Evolutionary conservation across 192 early-diverging fungal species (phyloP).

Genomic region (Coemansia sp.): DNA sequence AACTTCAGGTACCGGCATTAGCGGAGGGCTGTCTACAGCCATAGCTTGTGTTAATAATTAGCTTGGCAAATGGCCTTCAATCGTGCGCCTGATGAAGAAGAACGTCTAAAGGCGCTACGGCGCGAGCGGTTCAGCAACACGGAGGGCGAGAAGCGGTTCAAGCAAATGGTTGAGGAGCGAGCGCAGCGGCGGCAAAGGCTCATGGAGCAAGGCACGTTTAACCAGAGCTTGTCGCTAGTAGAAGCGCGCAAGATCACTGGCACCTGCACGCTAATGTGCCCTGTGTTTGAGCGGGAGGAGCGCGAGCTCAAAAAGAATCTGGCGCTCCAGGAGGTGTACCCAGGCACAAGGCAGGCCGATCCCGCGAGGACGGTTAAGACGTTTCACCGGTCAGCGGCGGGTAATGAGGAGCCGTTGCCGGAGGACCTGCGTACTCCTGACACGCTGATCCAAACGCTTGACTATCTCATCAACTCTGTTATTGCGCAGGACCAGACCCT

Average conservation of each 20-base stretch:
- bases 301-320: slow-evolving; percentile 74
- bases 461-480: slow-evolving; percentile 61
- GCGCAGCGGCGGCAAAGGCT: slow-evolving; percentile 63
- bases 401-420: slow-evolving; percentile 79
- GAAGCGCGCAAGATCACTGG: slow-evolving; percentile 70
- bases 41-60: neutral
- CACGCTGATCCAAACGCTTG: slow-evolving; percentile 64
- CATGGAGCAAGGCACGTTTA: slow-evolving; percentile 58
- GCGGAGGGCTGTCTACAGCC: neutral
- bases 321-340: slow-evolving; percentile 67
- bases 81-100: slow-evolving; percentile 31
- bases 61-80: slow-evolving; percentile 26
- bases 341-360: slow-evolving; percentile 63
- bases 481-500: slow-evolving; percentile 57
- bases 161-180: slow-evolving; percentile 64
- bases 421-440: slow-evolving; percentile 83
- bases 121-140: slow-evolving; percentile 50
- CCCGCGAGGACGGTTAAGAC: slow-evolving; percentile 71
- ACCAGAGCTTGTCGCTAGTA: slow-evolving; percentile 58
- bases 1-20: neutral
- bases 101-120: slow-evolving; percentile 41
- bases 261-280: slow-evolving; percentile 86
- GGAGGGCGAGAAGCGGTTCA: slow-evolving; percentile 30
- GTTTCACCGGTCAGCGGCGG: slow-evolving; percentile 83
- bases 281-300: slow-evolving; percentile 82